phyloP scores from a whole-genome alignment of 768 basidiomycete genomes.

The Mycena crocata region DNA sequence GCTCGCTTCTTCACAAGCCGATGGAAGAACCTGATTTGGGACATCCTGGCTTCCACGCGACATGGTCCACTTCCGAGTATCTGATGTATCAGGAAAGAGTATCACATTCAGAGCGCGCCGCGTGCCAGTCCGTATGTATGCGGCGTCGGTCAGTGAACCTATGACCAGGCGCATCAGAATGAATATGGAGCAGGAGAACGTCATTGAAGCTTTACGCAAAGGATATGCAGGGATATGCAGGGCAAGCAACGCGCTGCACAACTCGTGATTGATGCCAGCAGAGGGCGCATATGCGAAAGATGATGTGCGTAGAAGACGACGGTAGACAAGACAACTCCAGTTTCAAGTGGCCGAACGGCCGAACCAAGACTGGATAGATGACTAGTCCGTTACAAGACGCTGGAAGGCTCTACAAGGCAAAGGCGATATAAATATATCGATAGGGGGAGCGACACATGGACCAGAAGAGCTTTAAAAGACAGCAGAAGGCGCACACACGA shows the following conservation, averaged over 20 bases:
- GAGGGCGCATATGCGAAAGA: background rate
- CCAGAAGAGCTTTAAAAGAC: no score
- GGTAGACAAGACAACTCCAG: no score
- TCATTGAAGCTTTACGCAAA: no score
- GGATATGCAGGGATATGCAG: background rate
- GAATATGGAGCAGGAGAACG: background rate
- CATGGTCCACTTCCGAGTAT: background rate
- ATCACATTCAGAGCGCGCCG: background rate
- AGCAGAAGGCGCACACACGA: no score
- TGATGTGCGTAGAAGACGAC: no score
- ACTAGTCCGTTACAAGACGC: no score
- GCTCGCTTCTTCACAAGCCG: background rate
- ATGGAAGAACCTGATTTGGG: background rate
- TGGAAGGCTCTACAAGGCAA: no score
- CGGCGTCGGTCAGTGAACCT: background rate
- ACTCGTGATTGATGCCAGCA: background rate
- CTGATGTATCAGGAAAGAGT: background rate
- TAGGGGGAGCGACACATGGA: no score
- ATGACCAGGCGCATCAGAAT: slow-evolving; percentile 2
- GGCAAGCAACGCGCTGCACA: background rate
- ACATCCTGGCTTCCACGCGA: background rate
- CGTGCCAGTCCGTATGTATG: background rate
- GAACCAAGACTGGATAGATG: no score
- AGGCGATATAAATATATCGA: no score
- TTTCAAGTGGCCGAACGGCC: no score